Evolutionary conservation across 805 yeast genomes (phyloP), one percentile per base, ranked within the genome.

Genomic region (Hanseniaspora jakobsenii): DNA sequence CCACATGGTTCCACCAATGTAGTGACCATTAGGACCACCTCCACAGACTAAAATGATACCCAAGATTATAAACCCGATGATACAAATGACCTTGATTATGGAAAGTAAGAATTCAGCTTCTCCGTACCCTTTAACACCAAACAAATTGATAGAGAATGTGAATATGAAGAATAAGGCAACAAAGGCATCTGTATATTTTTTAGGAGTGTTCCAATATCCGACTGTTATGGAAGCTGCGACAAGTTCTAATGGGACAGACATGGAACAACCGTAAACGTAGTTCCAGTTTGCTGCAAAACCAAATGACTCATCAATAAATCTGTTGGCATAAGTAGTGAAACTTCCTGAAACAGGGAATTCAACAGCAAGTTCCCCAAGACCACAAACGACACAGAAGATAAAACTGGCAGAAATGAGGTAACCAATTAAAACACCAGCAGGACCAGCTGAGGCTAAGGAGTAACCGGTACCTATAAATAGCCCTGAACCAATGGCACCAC

Each of bases 401-500:
- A 77, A 66, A 7, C 73, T 55, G 46, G 81, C 79, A n/a, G 72
- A 67, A 23, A 75, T 57, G 36, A 60, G 53, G 67, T 77, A 71
- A 51, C 77, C 77, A 37, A 75, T 67, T 48, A 75, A 53, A 12
- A 76, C 55, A 44, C 75, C 71, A 1, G 78, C 85, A 14, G 85
- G 83, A 32, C 85, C 85, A 51, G 80, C 81, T 31, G 75, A 69
- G 39, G 67, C 52, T 48, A 79, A 62, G 3, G 81, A 75, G 9
- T 65, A 63, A 50, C 84, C 85, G 19, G 82, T 70, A 55, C 84
- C 83, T 38, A 81, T 78, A 51, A 81, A 75, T 46, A 81, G 64
- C 57, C 91, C 93, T 26, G 83, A 76, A 59, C 86, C 85, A 50
- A 78, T 75, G 49, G 78, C 70, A 53, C 83, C 82, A 50, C 82